A percentile compares a stretch with the other conserved stretches of the same genome.
phyloP scores from a whole-genome alignment of 2,329 filamentous ascomycete genomes.

The Colletotrichum acutatum region DNA sequence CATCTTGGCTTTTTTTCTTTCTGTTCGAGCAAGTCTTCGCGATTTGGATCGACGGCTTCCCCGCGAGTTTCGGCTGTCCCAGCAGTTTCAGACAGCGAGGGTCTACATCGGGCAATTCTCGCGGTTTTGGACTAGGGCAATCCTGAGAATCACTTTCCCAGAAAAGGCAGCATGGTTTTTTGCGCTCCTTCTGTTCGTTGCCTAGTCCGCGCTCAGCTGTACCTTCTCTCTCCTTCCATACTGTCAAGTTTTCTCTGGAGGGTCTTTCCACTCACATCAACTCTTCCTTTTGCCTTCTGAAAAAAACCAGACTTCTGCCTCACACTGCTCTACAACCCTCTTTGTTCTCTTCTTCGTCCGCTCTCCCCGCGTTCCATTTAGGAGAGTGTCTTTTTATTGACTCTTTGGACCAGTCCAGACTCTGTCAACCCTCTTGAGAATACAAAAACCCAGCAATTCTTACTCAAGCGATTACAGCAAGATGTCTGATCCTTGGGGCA shows the following conservation, averaged over 20 bases:
- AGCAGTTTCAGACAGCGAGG: neutral
- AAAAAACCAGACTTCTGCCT: neutral
- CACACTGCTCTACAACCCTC: neutral
- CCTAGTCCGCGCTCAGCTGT: neutral
- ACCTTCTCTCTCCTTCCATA: neutral
- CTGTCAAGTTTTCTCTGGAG: neutral
- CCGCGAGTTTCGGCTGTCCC: neutral
- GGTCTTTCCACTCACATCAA: neutral
- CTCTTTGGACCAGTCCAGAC: neutral
- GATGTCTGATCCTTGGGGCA: slow-evolving; percentile 20
- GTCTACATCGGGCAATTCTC: neutral
- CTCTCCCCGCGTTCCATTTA: neutral
- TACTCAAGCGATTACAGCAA: neutral
- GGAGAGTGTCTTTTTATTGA: neutral
- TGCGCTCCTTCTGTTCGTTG: neutral
- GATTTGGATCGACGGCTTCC: neutral
- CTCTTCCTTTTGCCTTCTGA: neutral
- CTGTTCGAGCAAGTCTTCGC: neutral
- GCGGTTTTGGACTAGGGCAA: neutral
- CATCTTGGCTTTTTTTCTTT: neutral
- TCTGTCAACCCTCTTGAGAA: neutral
- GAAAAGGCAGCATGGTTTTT: neutral
- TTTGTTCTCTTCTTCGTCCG: neutral
- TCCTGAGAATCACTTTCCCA: neutral
- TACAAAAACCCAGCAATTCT: neutral